Evolutionary conservation across 2,329 filamentous ascomycete species (phyloP), one percentile per base, ranked within the genome.

Genomic region (Basipetospora chlamydospora): DNA sequence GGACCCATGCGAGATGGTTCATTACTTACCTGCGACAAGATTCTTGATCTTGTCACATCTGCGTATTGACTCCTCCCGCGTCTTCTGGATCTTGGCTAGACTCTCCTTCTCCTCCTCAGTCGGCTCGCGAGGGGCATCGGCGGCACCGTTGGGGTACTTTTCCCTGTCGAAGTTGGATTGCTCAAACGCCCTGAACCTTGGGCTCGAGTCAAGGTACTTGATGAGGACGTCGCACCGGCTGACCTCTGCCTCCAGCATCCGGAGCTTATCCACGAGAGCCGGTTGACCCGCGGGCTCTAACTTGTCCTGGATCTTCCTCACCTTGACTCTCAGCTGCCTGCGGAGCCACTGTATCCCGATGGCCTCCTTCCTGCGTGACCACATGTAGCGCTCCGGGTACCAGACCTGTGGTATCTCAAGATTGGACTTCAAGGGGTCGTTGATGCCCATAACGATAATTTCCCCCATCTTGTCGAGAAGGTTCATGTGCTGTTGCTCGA

Each of bases 361-460:
- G 11, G 67, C 63, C 36, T 66, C 60, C 9, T 64, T 53, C 38
- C 60, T 63, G 11, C 61, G 59, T 9, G 46, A 50, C 33, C 56
- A 52, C 35, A 69, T 49, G 39, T 73, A 74, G n/a, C 59, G 62
- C 47, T 73, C 69, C 1, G 66, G 62, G 43, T 70, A 73, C 42
- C 71, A 61, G 10, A 63, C 51, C 28, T 54, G 51, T 5, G 70
- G 70, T 5, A 38, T 28, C 5, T 29, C 22, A 18, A 38, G 22
- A 10, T 28, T 26, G 21, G 52, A 47, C 4, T 62, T 53, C 2
- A 60, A 63, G 4, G 58, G 52, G 3, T 56, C 57, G 12, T 55
- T 53, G 10, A 73, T 47, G 29, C 60, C 59, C 26, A 73, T 55
- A 6, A 60, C 58, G 17, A 74, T 44, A 3, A 73, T 57, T n/a